These are phyloP conservation scores for Pseudozyma sp. DNA, from an alignment of 1,284 basidiomycete genomes.

Conservation along the genomic window DNA sequence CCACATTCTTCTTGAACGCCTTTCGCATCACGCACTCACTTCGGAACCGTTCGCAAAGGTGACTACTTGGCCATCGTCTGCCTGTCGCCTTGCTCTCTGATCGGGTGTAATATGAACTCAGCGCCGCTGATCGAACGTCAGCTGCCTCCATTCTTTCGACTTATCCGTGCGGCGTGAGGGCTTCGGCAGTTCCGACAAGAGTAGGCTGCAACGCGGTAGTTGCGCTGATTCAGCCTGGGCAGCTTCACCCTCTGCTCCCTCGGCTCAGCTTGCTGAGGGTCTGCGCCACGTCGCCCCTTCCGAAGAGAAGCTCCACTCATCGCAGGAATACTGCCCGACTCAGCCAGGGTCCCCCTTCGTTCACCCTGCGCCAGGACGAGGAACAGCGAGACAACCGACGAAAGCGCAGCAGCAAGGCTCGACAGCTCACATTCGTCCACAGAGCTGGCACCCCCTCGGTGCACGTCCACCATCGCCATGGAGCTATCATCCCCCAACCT, in stretches of 20 bases:
- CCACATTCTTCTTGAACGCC: background rate
- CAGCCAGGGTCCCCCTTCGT: too few species aligned
- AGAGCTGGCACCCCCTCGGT: too few species aligned
- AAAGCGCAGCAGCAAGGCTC: too few species aligned
- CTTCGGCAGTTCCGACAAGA: slow-evolving; percentile 4
- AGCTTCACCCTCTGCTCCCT: background rate
- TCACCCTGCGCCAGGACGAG: too few species aligned
- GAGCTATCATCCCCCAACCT: background rate
- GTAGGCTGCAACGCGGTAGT: background rate
- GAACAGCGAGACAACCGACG: too few species aligned
- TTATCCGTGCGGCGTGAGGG: slow-evolving; percentile 4
- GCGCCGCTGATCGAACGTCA: background rate
- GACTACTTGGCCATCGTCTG: too few species aligned
- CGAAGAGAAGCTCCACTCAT: too few species aligned
- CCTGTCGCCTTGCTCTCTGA: background rate
- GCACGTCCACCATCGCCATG: slow-evolving; percentile 12
- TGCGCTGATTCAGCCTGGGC: slow-evolving; percentile 8
- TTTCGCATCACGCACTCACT: too few species aligned
- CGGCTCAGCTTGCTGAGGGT: background rate
- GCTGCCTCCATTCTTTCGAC: background rate
- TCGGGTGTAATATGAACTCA: background rate
- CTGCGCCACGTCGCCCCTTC: background rate
- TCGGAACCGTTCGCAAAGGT: too few species aligned
- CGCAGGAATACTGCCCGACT: too few species aligned
- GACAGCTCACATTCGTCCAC: too few species aligned